Conservation (phyloP, 2,329 filamentous ascomycete genomes). For the Neurospora sp. region DNA sequence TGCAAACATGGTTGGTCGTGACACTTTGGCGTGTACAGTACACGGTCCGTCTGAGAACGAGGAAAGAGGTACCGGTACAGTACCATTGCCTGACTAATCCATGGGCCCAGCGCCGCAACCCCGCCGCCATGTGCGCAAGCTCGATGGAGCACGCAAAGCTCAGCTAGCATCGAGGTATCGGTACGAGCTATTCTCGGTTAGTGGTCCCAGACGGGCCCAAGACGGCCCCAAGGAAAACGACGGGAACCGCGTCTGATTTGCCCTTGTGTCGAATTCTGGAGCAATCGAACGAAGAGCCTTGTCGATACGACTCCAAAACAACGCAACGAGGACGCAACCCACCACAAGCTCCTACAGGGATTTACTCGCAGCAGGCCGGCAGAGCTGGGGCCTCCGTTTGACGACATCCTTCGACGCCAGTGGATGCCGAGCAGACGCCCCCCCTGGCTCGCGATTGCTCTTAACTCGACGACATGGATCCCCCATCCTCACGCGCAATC, state of each 20-base stretch:
- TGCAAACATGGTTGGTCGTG: neutral
- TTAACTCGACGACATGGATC: constrained; percentile 30
- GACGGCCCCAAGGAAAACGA: neutral
- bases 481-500: constrained; percentile 23
- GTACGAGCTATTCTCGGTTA: constrained; percentile 13
- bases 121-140: constrained; percentile 12
- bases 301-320: constrained; percentile 8
- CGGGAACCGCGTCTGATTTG: constrained; percentile 13
- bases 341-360: constrained; percentile 18
- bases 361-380: constrained; percentile 15
- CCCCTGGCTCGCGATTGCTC: constrained; percentile 1
- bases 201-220: constrained; percentile 16
- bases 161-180: constrained; percentile 8
- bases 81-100: neutral
- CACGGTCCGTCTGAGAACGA: neutral
- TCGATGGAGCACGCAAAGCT: constrained; percentile 1
- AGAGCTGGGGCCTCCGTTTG: constrained; percentile 16
- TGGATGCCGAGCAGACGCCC: constrained; percentile 3
- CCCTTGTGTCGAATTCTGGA: constrained; percentile 6
- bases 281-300: constrained; percentile 14
- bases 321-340: constrained; percentile 10
- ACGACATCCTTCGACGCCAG: constrained; percentile 25
- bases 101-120: constrained; percentile 6
- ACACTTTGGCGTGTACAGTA: neutral
- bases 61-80: neutral